Conservation (phyloP, 2,329 filamentous ascomycete species). For the Claviceps fusiformis region DNA sequence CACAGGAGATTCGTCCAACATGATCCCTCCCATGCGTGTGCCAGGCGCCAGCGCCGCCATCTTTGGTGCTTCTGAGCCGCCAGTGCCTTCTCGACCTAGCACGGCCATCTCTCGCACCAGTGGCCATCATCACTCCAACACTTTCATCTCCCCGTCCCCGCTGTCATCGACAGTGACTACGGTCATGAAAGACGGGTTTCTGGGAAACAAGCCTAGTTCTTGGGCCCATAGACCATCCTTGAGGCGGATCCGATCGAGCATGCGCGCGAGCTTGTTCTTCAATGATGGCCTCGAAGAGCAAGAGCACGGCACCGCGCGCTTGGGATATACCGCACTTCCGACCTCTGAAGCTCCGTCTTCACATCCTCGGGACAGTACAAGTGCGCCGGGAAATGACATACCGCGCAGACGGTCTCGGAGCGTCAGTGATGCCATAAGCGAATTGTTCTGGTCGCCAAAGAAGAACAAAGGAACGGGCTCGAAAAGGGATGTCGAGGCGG, state of each 20-base stretch:
- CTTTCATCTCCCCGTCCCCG: conserved; percentile 45
- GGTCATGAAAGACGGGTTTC: conserved; percentile 41
- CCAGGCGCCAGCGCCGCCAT: conserved; percentile 7
- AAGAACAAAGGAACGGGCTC: conserved; percentile 16
- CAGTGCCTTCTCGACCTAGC: conserved; percentile 16
- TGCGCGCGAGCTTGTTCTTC: conserved; percentile 42
- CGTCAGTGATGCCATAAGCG: conserved; percentile 27
- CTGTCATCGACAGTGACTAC: conserved; percentile 45
- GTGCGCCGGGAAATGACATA: conserved; percentile 7
- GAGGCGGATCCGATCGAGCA: conserved; percentile 33
- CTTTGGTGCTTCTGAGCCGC: conserved; percentile 12
- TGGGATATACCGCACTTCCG: conserved; percentile 10
- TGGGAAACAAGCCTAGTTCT: conserved; percentile 29
- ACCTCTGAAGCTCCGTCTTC: conserved; percentile 15
- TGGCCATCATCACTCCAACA: conserved; percentile 23
- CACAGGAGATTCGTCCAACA: conserved; percentile 18
- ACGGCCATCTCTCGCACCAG: conserved; percentile 17
- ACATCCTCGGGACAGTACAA: conserved; percentile 10
- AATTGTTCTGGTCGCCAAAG: conserved; percentile 23
- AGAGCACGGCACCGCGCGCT: conserved; percentile 16
- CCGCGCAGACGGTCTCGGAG: conserved; percentile 23
- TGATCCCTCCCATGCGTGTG: conserved; percentile 17
- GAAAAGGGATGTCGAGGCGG: not conserved
- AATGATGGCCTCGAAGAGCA: conserved; percentile 26
- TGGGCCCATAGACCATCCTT: conserved; percentile 29